These are phyloP conservation scores for Jatropha podagrica DNA, from an alignment of 441 rosid species.

Conservation along the genomic window DNA sequence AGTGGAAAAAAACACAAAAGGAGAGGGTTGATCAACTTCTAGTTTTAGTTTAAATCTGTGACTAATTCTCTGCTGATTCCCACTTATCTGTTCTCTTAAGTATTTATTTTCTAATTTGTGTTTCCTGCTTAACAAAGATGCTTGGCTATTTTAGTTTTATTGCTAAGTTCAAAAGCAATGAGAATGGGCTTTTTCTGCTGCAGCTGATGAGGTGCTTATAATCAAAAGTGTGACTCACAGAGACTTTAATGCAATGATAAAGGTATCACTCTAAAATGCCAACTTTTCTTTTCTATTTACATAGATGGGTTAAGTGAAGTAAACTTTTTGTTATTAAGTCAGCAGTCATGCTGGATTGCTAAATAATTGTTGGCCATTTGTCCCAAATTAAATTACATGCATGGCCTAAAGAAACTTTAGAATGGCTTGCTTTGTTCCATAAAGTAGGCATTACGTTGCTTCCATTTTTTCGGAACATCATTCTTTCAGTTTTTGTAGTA, in stretches of 20 bases:
- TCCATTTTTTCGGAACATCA: background rate
- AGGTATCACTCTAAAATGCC: conserved; percentile 38
- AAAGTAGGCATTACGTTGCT: background rate
- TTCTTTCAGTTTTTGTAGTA: background rate
- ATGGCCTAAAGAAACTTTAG: conserved; percentile 12
- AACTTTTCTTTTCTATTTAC: background rate
- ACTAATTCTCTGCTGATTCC: background rate
- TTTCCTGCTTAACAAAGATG: background rate
- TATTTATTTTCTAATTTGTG: background rate
- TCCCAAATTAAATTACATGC: conserved; percentile 17
- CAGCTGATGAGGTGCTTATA: conserved; percentile 89
- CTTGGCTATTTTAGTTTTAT: background rate
- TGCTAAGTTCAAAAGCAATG: conserved; percentile 4
- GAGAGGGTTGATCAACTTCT: background rate
- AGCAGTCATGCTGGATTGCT: background rate
- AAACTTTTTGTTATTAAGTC: background rate
- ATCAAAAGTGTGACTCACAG: conserved; percentile 90
- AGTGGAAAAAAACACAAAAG: background rate
- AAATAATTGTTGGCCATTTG: conserved; percentile 4
- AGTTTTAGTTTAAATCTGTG: background rate
- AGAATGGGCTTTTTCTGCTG: conserved; percentile 30
- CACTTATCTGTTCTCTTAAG: conserved; percentile 6
- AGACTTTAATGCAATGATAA: conserved; percentile 91
- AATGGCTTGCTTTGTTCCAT: background rate
- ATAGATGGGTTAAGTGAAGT: conserved; percentile 3